These are phyloP conservation scores for Arabidopsis lyrata DNA, from an alignment of 441 rosid genomes.

Conservation along the genomic window DNA sequence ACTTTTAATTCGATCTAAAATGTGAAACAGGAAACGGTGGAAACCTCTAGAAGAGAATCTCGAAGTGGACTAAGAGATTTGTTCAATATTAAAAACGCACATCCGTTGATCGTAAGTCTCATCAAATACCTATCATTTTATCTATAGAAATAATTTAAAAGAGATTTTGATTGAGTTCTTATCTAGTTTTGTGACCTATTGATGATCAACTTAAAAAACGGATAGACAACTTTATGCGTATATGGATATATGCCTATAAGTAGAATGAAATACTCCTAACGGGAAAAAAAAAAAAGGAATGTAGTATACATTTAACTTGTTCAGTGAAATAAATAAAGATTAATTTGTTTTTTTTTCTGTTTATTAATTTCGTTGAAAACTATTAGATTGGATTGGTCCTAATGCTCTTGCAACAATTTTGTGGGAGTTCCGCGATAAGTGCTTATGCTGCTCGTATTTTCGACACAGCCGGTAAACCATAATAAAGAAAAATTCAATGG, in stretches of 20 bases:
- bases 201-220: too few relatives aligned
- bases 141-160: too few relatives aligned
- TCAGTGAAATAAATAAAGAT: neutral
- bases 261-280: too few relatives aligned
- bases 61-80: conserved; percentile 35
- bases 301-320: neutral
- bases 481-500: too few relatives aligned
- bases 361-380: conserved; percentile 1
- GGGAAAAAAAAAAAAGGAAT: too few relatives aligned
- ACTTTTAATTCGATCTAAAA: neutral
- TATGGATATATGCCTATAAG: too few relatives aligned
- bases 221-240: neutral
- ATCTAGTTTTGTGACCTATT: neutral
- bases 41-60: conserved; percentile 39
- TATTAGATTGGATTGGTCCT: conserved; percentile 73
- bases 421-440: conserved; percentile 58
- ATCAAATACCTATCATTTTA: neutral
- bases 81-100: conserved; percentile 50
- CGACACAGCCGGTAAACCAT: conserved; percentile 41
- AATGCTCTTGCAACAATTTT: conserved; percentile 68
- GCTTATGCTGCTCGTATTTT: conserved; percentile 59
- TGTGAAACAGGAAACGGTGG: conserved; percentile 32
- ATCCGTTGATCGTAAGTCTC: conserved; percentile 60
- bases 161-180: too few relatives aligned
- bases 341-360: neutral